Evolutionary conservation across 1,284 basidiomycete genomes (phyloP), one percentile per base, ranked within the genome.

Genomic region (Cryptococcus wingfieldii): DNA sequence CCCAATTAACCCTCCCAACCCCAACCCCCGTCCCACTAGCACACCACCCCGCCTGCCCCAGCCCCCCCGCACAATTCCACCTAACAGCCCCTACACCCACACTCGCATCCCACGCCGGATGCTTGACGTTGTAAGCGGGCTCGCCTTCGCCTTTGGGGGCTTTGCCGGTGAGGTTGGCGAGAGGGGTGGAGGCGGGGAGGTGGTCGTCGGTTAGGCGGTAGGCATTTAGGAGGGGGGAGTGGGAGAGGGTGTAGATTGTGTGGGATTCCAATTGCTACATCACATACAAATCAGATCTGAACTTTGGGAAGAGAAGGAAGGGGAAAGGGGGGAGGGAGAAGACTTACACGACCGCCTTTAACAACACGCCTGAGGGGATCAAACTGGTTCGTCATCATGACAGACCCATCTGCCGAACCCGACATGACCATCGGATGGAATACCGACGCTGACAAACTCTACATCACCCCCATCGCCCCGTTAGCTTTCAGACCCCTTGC

Each of bases 121-220:
- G 72, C 18, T 4, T 47, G 58, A 4, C 50, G 50, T 47, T 49
- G 39, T 27, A 23, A 2, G 31, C 31, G 31, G 10, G 31, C 31
- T 34, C 31, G 10, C 23, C 23, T 7, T 34, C 31, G 10, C 23
- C 23, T 7, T 27, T 8, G 9, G 44, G 45, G 5, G 14, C 4
- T 9, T 27, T 27, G 25, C 13, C 14, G 8, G 14, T 18, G 9
- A 46, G 19, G 45, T 10, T 25, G 7, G 18, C 45, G 25, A 46
- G 19, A 9, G 19, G 45, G 3, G 14, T 16, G 7, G 45, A 27
- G 74, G 85, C 82, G 0, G 92, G 90, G 3, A 87, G 72, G 64
- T 93, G 86, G 38, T 83, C 83, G 60, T 97, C 92, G 7, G 90
- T 77, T 86, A 96, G 90, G 23, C 91, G 80, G 67, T 83, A 90